A percentile compares a stretch with the other conserved stretches of the same genome.
These are phyloP conservation scores for Histomonas meleagridis DNA, from an alignment of 208 protist genomes.

Conservation along the genomic window DNA sequence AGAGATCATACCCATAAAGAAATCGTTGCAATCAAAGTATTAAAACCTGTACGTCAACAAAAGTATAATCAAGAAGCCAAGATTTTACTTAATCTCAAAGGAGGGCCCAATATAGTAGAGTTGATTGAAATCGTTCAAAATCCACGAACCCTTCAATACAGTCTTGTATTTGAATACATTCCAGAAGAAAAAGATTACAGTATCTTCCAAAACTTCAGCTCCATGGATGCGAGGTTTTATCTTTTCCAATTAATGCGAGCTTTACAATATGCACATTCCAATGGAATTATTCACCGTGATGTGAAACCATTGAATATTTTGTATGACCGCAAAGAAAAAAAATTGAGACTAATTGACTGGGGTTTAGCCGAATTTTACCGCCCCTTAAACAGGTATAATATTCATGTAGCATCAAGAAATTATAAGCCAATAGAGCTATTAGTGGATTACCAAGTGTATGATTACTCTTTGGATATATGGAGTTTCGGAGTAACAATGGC, in stretches of 20 bases:
- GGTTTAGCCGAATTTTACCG: slow-evolving; percentile 97
- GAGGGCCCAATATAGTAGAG: slow-evolving; percentile 28
- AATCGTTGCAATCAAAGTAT: slow-evolving; percentile 23
- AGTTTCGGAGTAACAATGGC: slow-evolving; percentile 93
- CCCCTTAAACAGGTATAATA: slow-evolving; percentile 80
- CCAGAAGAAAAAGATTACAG: background rate
- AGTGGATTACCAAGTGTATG: slow-evolving; percentile 87
- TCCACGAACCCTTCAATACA: background rate
- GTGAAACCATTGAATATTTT: slow-evolving; percentile 98
- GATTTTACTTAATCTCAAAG: background rate
- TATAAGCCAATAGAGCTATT: slow-evolving; percentile 95
- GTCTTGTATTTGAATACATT: slow-evolving; percentile 32
- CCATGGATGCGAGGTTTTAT: background rate
- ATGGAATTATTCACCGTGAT: slow-evolving; percentile 96
- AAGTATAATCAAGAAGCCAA: slow-evolving; percentile 36
- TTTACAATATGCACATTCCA: background rate
- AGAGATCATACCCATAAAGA: background rate
- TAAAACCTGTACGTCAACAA: background rate
- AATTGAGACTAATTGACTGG: slow-evolving; percentile 76
- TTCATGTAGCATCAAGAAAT: slow-evolving; percentile 91
- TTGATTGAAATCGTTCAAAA: background rate
- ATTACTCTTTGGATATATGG: slow-evolving; percentile 98
- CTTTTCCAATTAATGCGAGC: slow-evolving; percentile 11
- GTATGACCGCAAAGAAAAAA: slow-evolving; percentile 83
- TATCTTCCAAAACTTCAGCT: background rate